Percentiles rank a stretch among this genome's conserved stretches.
These are phyloP conservation scores for Calocybe cyanea DNA, from an alignment of 768 basidiomycete species.

Conservation along the genomic window DNA sequence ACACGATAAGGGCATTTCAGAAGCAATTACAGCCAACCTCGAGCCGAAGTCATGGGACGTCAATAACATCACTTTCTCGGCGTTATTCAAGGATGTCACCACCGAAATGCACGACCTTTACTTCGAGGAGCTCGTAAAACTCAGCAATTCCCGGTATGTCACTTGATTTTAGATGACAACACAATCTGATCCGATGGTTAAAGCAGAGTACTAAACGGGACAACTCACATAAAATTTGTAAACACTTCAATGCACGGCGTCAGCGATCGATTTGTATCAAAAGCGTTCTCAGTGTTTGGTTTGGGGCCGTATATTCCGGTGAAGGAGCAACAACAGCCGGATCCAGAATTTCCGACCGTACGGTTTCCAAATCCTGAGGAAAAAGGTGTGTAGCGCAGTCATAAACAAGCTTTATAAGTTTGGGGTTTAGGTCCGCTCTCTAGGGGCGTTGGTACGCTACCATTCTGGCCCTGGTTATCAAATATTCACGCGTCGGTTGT, in stretches of 20 bases:
- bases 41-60: conserved; percentile 46
- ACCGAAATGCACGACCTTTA: conserved; percentile 58
- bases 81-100: conserved; percentile 54
- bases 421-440: not conserved
- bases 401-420: not conserved
- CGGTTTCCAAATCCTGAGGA: conserved; percentile 89
- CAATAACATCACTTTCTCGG: conserved; percentile 31
- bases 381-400: conserved; percentile 45
- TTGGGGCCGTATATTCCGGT: conserved; percentile 61
- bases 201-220: conserved; percentile 30
- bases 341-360: conserved; percentile 86
- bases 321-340: conserved; percentile 61
- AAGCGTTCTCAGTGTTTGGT: conserved; percentile 56
- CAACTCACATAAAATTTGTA: conserved; percentile 54
- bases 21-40: conserved; percentile 57
- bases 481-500: not conserved
- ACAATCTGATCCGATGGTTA: not conserved
- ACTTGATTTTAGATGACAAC: not conserved
- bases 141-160: conserved; percentile 25
- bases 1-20: conserved; percentile 75
- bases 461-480: conserved; percentile 1
- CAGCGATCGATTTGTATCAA: conserved; percentile 57
- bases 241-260: conserved; percentile 94
- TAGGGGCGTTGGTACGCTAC: conserved; percentile 45
- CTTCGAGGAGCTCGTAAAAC: conserved; percentile 35